Evolutionary conservation across 1,284 basidiomycete species (phyloP), one percentile per base, ranked within the genome.

Genomic region (Trichosporon sp.): DNA sequence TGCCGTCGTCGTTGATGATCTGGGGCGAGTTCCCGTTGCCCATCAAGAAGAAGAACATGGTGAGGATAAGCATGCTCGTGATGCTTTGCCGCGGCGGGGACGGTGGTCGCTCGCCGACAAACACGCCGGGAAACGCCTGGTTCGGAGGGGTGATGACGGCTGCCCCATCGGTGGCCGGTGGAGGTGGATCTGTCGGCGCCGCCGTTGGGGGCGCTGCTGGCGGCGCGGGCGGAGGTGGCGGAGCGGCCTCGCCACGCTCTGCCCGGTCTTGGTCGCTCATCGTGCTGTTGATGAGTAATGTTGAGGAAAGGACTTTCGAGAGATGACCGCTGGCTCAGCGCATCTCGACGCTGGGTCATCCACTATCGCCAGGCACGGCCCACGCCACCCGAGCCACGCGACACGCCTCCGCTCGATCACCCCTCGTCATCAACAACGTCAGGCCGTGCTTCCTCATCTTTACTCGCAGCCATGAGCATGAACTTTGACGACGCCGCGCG

Each of bases 1-100:
- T 61, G 74, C 81, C 73, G 19, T 80, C 82, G 68, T 83, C 80
- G 10, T 80, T 69, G 19, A 75, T 70, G 8, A 80, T 74, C 11
- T 75, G 74, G 10, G 75, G 71, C 40, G 76, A 71, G 66, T 81
- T 82, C 0, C 81, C 80, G 12, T 81, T 83, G 73, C 82, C 79
- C 76, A 84, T 83, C 78, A 84, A 82, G 77, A 83, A 83, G 67
- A 83, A 67, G 51, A 72, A 67, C 68, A 68, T 68, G 19, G 68
- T 70, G 21, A 71, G 65, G 61, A 71, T 69, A 37, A 84, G 74
- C 77, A 83, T 78, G 12, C 78, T 79, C n/a, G 75, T 76, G 21
- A 83, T 38, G 54, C 77, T 79, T 8, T 78, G 77, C 38, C 78
- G 74, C 7, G 78, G 78, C 14, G 74, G 72, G 16, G 71, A 65